Conservation (phyloP, 2,329 filamentous ascomycete species). For the Hymenoscyphus linearis region DNA sequence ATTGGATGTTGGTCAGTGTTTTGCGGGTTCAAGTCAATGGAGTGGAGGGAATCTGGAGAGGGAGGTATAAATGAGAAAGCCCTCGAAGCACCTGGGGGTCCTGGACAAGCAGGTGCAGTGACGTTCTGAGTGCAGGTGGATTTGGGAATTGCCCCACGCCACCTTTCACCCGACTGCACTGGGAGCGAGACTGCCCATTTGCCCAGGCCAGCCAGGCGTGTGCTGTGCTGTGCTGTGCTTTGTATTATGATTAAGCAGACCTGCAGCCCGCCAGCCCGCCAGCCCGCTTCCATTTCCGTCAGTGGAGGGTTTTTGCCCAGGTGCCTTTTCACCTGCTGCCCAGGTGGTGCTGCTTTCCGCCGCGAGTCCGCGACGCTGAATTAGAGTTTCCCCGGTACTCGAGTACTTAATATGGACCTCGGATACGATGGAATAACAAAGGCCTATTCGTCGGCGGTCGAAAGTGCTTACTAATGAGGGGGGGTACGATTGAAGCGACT, state of each 20-base stretch:
- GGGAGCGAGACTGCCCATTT: too few species aligned
- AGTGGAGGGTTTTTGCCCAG: not conserved
- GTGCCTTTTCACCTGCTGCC: too few species aligned
- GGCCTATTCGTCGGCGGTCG: not conserved
- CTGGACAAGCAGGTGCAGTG: too few species aligned
- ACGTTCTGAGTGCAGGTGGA: not conserved
- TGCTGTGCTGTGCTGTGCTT: too few species aligned
- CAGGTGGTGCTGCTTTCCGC: not conserved
- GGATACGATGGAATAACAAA: not conserved
- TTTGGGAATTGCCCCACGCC: not conserved
- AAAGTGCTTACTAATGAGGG: not conserved
- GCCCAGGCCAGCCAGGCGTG: too few species aligned
- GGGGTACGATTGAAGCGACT: too few species aligned
- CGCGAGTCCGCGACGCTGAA: not conserved
- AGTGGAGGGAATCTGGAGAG: not conserved
- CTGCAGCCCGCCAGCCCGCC: not conserved
- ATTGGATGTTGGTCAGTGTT: not conserved
- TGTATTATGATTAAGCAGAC: not conserved
- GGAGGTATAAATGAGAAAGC: not conserved
- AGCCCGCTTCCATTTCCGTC: not conserved
- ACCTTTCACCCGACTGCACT: not conserved
- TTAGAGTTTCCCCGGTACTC: not conserved
- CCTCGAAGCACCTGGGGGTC: too few species aligned
- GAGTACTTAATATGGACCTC: not conserved
- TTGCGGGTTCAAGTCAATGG: not conserved